phyloP scores from a whole-genome alignment of 208 protist species.

The Trypanosoma caninum region DNA sequence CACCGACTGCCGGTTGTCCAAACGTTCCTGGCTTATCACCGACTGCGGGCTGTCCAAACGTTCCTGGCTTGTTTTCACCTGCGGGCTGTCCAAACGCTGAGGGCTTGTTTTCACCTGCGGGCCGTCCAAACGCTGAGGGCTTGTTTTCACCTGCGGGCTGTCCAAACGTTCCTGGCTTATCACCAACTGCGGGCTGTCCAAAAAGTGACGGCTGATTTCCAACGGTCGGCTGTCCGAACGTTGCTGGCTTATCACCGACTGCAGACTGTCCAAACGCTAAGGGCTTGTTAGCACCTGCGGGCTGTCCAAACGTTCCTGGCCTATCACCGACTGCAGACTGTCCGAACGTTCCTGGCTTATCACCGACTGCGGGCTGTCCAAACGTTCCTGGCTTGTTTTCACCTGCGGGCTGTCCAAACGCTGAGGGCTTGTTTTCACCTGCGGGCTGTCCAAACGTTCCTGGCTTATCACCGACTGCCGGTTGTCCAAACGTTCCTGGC shows the following conservation, averaged over 20 bases:
- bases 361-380: background rate
- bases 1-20: background rate
- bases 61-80: background rate
- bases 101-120: background rate
- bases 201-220: background rate
- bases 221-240: background rate
- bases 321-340: background rate
- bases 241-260: background rate
- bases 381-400: background rate
- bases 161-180: background rate
- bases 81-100: background rate
- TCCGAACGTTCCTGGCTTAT: conserved; percentile 3
- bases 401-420: conserved; percentile 6
- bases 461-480: background rate
- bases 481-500: conserved; percentile 2
- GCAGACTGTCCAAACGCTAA: conserved; percentile 1
- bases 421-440: background rate
- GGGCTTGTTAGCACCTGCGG: background rate
- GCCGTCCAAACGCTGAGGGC: background rate
- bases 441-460: conserved; percentile 13
- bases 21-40: background rate
- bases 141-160: background rate
- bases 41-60: background rate
- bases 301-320: background rate
- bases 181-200: background rate